Percentiles rank a stretch among this genome's conserved stretches.
Conservation (phyloP, 495 filamentous ascomycete genomes). For the Immersiella caudata region DNA sequence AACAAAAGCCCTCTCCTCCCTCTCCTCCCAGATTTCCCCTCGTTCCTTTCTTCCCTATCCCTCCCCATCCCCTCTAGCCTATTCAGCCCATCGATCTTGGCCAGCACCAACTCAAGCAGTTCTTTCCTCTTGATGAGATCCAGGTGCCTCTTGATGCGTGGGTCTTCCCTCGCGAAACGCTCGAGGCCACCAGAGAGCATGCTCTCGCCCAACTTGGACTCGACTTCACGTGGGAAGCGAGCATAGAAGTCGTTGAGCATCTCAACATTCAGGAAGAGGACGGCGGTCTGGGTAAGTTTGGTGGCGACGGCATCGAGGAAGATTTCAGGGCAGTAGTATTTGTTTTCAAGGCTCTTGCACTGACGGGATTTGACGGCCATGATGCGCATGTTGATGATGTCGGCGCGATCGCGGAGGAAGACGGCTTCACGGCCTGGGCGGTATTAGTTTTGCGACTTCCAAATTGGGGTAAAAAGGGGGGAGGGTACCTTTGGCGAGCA, state of each 20-base stretch:
- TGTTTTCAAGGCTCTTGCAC: constrained; percentile 78
- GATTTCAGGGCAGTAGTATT: constrained; percentile 95
- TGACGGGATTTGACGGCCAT: constrained; percentile 83
- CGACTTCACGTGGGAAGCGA: constrained; percentile 91
- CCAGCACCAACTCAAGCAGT: constrained; percentile 84
- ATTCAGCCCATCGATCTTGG: constrained; percentile 89
- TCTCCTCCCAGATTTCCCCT: background rate
- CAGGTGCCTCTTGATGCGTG: constrained; percentile 82
- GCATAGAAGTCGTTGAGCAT: constrained; percentile 96
- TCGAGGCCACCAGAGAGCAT: constrained; percentile 80
- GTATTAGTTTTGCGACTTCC: constrained; percentile 24
- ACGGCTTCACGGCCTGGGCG: constrained; percentile 78
- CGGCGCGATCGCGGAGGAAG: constrained; percentile 88
- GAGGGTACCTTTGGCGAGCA: constrained; percentile 73
- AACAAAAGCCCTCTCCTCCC: constrained; percentile 11
- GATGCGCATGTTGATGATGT: constrained; percentile 87
- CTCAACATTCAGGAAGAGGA: constrained; percentile 97
- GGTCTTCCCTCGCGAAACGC: constrained; percentile 88
- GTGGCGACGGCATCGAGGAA: constrained; percentile 97
- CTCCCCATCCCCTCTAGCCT: constrained; percentile 60
- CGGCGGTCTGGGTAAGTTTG: constrained; percentile 91
- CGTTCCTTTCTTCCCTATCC: background rate
- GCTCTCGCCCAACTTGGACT: constrained; percentile 79
- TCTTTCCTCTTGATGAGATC: constrained; percentile 92
- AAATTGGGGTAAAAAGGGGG: constrained; percentile 4